Conservation (phyloP, 176 grass and related monocot genomes). For the Alopecurus myosuroides region DNA sequence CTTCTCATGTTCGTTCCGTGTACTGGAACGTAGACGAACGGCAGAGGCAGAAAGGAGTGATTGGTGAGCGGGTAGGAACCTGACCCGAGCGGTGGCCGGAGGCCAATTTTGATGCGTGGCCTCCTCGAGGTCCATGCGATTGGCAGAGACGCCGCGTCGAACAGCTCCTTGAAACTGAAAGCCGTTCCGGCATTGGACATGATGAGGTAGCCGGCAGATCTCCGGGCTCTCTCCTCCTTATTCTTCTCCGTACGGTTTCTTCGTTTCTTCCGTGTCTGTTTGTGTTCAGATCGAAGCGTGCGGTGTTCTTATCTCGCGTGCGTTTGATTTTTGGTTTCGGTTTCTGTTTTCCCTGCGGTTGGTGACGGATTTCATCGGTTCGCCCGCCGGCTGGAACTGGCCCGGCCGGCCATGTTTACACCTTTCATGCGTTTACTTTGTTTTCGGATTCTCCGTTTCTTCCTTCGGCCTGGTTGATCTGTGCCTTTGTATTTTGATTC, state of each 20-base stretch:
- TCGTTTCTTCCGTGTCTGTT: neutral
- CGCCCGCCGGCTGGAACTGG: neutral
- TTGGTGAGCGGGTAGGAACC: constrained; percentile 18
- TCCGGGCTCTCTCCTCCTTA: neutral
- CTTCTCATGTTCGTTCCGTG: neutral
- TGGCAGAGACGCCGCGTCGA: constrained; percentile 25
- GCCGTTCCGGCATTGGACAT: constrained; percentile 64
- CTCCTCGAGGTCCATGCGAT: constrained; percentile 43
- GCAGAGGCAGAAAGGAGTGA: neutral
- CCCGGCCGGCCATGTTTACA: neutral
- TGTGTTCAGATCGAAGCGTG: constrained; percentile 19
- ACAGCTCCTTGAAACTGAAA: constrained; percentile 21
- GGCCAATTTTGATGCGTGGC: constrained; percentile 50
- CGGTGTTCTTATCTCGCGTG: neutral
- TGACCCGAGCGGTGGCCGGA: constrained; percentile 25
- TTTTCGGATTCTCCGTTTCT: neutral
- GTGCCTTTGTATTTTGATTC: neutral
- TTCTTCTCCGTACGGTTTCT: neutral
- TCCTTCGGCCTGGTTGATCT: constrained; percentile 19
- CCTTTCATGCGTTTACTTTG: neutral
- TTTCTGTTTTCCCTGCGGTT: neutral
- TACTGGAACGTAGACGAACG: neutral
- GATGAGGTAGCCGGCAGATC: constrained; percentile 75
- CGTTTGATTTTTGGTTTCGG: constrained; percentile 16
- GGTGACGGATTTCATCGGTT: constrained; percentile 35